Evolutionary conservation across 192 early-diverging fungal species (phyloP), one percentile per base, ranked within the genome.

Genomic region (Podila verticillata): DNA sequence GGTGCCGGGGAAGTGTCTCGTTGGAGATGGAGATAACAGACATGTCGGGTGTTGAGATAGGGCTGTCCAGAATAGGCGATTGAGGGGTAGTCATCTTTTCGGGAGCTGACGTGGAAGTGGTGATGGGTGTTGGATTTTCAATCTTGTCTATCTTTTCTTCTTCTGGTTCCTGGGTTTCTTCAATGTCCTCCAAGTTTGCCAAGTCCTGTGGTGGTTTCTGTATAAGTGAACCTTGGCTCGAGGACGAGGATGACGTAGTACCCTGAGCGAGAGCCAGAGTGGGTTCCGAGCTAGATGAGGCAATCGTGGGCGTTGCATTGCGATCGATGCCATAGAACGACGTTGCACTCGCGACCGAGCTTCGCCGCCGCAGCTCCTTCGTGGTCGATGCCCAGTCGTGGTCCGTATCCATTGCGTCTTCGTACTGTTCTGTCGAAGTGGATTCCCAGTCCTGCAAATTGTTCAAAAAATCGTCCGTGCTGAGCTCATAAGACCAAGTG

Each of bases 371-470:
- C 3, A 72, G 20, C 24, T 80, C 77, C 34, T 60, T 72, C 9
- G 70, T 48, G 7, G 77, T 68, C 51, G 75, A 67, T 5, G 64
- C 31, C 77, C 77, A 80, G 8, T 80, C 77, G 22, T 80, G 65
- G 36, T 80, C 77, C 7, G 61, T 63, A 34, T 80, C 77, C n/a
- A 80, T 70, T 0, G 77, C 77, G 34, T 80, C 77, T 32, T 80
- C 77, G 15, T 72, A 80, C 13, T 72, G 68, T 6, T 68, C 54
- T 4, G 77, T 80, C 8, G 77, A 80, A 12, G 59, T 72, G 19
- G 77, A 72, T 34, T 80, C 77, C 77, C 77, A 80, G 28, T 80
- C 77, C 47, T 68, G 77, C 3, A 80, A 26, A 32, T 70, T 72
- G 47, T 58, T 68, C 44, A 80, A 28, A 26, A 80, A 72, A 5